phyloP scores from a whole-genome alignment of 371 early-diverging fungal species.

The Mortierella polycephala region DNA sequence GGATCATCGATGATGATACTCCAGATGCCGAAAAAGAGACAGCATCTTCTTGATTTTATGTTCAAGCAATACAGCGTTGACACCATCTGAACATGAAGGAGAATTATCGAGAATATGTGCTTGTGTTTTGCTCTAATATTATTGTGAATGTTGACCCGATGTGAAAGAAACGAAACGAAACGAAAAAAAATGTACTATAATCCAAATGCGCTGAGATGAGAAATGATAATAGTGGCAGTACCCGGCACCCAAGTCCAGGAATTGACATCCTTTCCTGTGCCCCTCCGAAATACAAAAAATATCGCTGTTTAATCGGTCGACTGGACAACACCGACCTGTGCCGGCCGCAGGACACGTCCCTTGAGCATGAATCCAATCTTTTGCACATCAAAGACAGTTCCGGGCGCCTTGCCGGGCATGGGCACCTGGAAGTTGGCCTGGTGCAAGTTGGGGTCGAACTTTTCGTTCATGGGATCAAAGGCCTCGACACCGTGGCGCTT shows the following conservation, averaged over 20 bases:
- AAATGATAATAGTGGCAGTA: not conserved
- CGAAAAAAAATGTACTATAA: too few species aligned
- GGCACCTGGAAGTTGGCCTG: slow-evolving; percentile 96
- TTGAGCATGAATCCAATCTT: slow-evolving; percentile 94
- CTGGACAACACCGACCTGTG: slow-evolving; percentile 96
- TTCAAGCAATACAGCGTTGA: not conserved
- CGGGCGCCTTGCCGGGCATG: slow-evolving; percentile 87
- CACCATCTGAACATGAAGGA: not conserved
- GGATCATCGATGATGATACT: slow-evolving; percentile 31
- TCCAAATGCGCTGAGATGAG: too few species aligned
- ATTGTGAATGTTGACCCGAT: too few species aligned
- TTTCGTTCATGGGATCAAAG: slow-evolving; percentile 82
- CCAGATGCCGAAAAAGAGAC: slow-evolving; percentile 12
- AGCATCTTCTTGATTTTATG: slow-evolving; percentile 10
- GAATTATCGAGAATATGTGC: too few species aligned
- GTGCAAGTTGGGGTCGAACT: slow-evolving; percentile 94
- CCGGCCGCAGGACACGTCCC: slow-evolving; percentile 93
- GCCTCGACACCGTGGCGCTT: slow-evolving; percentile 92
- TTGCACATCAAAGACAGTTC: slow-evolving; percentile 86
- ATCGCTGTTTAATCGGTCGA: slow-evolving; percentile 32
- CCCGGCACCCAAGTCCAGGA: not conserved
- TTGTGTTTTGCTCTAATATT: not conserved
- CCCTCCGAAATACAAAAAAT: too few species aligned
- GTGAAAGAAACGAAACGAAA: too few species aligned
- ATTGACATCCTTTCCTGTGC: not conserved